A percentile compares a stretch with the other conserved stretches of the same genome.
These are phyloP conservation scores for Saturnispora sanitii DNA, from an alignment of 805 yeast genomes.

Conservation along the genomic window DNA sequence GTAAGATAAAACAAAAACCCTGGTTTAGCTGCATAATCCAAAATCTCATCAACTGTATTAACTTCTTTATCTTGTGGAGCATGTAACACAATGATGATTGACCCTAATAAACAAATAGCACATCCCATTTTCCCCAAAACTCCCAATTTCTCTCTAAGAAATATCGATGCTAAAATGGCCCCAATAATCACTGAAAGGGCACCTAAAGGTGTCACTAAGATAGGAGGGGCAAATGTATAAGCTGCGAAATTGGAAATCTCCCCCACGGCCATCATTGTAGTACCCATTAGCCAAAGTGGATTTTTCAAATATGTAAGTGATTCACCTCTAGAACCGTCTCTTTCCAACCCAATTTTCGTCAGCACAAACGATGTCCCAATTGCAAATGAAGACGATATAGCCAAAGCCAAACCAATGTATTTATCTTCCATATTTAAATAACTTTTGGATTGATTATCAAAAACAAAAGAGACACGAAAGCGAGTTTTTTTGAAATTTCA, in stretches of 20 bases:
- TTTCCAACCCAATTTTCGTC: conserved; percentile 74
- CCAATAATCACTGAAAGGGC: conserved; percentile 87
- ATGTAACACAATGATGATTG: conserved; percentile 78
- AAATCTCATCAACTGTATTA: conserved; percentile 78
- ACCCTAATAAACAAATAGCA: conserved; percentile 80
- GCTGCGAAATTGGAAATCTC: conserved; percentile 92
- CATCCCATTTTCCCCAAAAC: conserved; percentile 86
- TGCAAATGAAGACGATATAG: conserved; percentile 79
- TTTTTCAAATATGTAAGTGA: conserved; percentile 71
- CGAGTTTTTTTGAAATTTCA: too few relatives aligned
- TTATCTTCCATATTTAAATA: conserved; percentile 60
- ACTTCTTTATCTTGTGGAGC: conserved; percentile 94
- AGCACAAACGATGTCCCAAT: conserved; percentile 85
- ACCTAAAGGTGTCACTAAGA: conserved; percentile 84
- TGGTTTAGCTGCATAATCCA: conserved; percentile 70
- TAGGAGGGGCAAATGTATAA: conserved; percentile 90
- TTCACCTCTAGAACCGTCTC: conserved; percentile 56
- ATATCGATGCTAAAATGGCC: conserved; percentile 79
- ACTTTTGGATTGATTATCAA: too few relatives aligned
- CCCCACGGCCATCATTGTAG: conserved; percentile 82
- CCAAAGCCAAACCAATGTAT: conserved; percentile 80
- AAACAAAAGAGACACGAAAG: too few relatives aligned
- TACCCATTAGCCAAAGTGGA: conserved; percentile 94
- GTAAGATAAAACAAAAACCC: conserved; percentile 60
- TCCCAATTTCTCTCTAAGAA: conserved; percentile 79